These are phyloP conservation scores for Exophiala xenobiotica DNA, from an alignment of 2,329 filamentous ascomycete species.

Conservation along the genomic window DNA sequence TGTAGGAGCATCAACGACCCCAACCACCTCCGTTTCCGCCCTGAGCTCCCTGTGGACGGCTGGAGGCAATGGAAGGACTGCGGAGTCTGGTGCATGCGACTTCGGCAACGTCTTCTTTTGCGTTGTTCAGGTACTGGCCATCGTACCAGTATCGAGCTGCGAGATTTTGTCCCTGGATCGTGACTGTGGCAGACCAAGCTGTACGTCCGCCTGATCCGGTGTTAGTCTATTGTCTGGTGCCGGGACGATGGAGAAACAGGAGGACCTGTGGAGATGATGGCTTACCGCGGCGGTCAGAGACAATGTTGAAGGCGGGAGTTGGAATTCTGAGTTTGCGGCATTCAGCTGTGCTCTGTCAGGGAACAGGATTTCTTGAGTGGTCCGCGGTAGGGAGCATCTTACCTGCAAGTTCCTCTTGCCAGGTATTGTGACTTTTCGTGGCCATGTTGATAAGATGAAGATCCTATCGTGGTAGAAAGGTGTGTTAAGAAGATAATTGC, in stretches of 20 bases:
- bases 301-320: slow-evolving; percentile 65
- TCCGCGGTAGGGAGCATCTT: slow-evolving; percentile 32
- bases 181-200: slow-evolving; percentile 82
- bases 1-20: slow-evolving; percentile 15
- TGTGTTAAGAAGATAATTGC: background rate
- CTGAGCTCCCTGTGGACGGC: slow-evolving; percentile 15
- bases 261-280: slow-evolving; percentile 11
- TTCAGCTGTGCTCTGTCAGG: slow-evolving; percentile 25
- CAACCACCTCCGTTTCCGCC: slow-evolving; percentile 17
- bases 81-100: slow-evolving; percentile 54
- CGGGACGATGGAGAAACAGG: too few species aligned
- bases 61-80: slow-evolving; percentile 32
- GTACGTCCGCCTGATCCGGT: slow-evolving; percentile 71
- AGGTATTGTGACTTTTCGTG: slow-evolving; percentile 29
- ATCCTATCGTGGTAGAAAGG: background rate
- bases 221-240: background rate
- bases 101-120: slow-evolving; percentile 88
- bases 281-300: slow-evolving; percentile 65
- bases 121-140: slow-evolving; percentile 81
- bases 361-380: too few species aligned
- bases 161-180: slow-evolving; percentile 64
- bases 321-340: slow-evolving; percentile 26
- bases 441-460: slow-evolving; percentile 17
- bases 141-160: slow-evolving; percentile 89
- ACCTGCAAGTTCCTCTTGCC: slow-evolving; percentile 62